A percentile compares a stretch with the other conserved stretches of the same genome.
Evolutionary conservation across 139 green algal genomes (phyloP).

Genomic region (Tetraselmis chui): DNA sequence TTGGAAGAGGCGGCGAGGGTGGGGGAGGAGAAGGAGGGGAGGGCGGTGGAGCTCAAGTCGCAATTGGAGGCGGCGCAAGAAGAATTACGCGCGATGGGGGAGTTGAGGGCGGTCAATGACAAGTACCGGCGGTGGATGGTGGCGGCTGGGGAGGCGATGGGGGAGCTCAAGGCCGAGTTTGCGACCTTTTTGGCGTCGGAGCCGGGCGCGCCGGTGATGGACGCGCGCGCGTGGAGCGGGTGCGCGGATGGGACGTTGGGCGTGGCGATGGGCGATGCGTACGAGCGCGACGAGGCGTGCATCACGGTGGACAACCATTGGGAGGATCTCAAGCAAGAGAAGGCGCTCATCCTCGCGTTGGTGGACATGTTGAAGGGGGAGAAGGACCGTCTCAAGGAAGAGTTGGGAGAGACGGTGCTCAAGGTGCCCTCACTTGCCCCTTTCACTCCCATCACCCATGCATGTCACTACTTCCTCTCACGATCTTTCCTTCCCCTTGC

Average conservation of each 20-base stretch:
- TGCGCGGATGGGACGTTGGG: background rate
- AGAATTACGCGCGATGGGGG: background rate
- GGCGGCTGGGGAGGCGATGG: background rate
- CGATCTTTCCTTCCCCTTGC: too few species aligned
- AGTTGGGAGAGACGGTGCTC: background rate
- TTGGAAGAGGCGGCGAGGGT: background rate
- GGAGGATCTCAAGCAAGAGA: background rate
- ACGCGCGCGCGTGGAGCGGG: background rate
- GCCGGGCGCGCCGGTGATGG: background rate
- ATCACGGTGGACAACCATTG: background rate
- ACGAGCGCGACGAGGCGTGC: background rate
- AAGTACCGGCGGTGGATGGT: background rate
- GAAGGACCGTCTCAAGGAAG: background rate
- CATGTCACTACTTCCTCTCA: too few species aligned
- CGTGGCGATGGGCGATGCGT: background rate
- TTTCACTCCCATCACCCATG: too few species aligned
- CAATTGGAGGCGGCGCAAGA: background rate
- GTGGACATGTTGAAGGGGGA: background rate
- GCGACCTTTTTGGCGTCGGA: background rate
- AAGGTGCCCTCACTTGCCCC: background rate
- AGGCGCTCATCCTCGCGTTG: background rate
- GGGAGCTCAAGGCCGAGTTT: background rate
- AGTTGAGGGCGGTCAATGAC: background rate
- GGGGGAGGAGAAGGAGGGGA: background rate
- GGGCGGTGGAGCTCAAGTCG: background rate